These are phyloP conservation scores for Trichosporon coremiiforme DNA, from an alignment of 1,284 basidiomycete genomes.

Conservation along the genomic window DNA sequence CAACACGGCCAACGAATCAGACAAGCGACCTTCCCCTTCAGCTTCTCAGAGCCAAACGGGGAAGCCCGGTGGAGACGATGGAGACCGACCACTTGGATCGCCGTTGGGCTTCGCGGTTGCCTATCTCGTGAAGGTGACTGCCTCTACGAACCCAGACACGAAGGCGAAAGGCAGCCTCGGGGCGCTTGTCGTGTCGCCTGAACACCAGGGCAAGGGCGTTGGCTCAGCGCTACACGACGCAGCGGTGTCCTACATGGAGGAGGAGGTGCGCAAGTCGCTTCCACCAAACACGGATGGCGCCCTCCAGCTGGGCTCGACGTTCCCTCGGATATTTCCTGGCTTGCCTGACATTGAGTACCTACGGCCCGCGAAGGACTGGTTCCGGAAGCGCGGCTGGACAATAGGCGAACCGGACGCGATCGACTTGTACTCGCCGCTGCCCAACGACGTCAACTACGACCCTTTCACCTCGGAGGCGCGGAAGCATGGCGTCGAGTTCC, in stretches of 20 bases:
- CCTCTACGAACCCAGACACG: constrained; percentile 14
- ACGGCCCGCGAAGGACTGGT: constrained; percentile 25
- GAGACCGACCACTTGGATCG: not conserved
- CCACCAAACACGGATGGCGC: constrained; percentile 19
- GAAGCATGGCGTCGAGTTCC: constrained; percentile 30
- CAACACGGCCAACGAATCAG: not conserved
- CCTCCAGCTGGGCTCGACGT: constrained; percentile 36
- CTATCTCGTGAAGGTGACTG: constrained; percentile 27
- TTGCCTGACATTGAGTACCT: constrained; percentile 29
- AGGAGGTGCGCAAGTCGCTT: constrained; percentile 22
- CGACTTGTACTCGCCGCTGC: constrained; percentile 27
- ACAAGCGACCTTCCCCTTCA: not conserved
- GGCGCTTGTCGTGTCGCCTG: constrained; percentile 29
- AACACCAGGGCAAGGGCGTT: constrained; percentile 25
- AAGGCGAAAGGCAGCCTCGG: constrained; percentile 33
- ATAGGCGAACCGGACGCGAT: constrained; percentile 4
- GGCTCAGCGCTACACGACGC: constrained; percentile 32
- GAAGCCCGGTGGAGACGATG: not conserved
- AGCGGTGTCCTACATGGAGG: constrained; percentile 26
- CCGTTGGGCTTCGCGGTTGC: constrained; percentile 32
- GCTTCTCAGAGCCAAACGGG: not conserved
- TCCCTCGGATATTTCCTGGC: constrained; percentile 40
- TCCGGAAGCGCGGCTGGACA: constrained; percentile 31
- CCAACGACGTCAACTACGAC: constrained; percentile 19
- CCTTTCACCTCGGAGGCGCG: constrained; percentile 23